These are phyloP conservation scores for Mycena galopus DNA, from an alignment of 768 basidiomycete genomes.

Conservation along the genomic window DNA sequence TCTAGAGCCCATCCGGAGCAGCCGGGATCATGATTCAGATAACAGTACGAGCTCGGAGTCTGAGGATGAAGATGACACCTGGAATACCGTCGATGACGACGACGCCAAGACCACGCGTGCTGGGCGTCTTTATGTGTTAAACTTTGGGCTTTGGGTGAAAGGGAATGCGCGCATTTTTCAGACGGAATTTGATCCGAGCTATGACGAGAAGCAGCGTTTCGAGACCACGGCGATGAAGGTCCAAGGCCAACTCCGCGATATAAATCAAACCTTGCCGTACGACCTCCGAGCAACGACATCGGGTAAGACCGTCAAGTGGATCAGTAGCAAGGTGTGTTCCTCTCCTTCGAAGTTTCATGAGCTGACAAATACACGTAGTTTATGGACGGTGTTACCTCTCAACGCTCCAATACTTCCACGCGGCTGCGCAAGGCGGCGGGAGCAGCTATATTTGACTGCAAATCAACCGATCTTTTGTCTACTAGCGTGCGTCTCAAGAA, in stretches of 20 bases:
- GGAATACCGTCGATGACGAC: neutral
- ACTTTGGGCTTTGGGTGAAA: neutral
- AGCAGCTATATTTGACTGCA: slow-evolving; percentile 4
- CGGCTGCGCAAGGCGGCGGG: slow-evolving; percentile 3
- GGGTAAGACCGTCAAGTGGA: no score
- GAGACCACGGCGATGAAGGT: neutral
- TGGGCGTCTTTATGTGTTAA: neutral
- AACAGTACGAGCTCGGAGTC: neutral
- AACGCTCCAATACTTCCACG: neutral
- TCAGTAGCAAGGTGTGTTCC: no score
- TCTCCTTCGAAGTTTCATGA: no score
- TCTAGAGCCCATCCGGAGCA: neutral
- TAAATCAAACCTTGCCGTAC: neutral
- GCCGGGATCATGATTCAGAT: neutral
- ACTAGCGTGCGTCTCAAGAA: neutral
- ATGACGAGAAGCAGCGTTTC: slow-evolving; percentile 7
- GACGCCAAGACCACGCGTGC: neutral
- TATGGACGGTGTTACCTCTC: neutral
- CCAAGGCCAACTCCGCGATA: slow-evolving; percentile 19
- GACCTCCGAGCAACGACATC: no score
- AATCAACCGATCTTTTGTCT: neutral
- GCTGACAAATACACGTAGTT: no score
- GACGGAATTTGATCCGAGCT: neutral
- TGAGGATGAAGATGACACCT: neutral
- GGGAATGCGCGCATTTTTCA: neutral